Conservation (phyloP, 495 filamentous ascomycete genomes). For the Polyplosphaeria fusca region DNA sequence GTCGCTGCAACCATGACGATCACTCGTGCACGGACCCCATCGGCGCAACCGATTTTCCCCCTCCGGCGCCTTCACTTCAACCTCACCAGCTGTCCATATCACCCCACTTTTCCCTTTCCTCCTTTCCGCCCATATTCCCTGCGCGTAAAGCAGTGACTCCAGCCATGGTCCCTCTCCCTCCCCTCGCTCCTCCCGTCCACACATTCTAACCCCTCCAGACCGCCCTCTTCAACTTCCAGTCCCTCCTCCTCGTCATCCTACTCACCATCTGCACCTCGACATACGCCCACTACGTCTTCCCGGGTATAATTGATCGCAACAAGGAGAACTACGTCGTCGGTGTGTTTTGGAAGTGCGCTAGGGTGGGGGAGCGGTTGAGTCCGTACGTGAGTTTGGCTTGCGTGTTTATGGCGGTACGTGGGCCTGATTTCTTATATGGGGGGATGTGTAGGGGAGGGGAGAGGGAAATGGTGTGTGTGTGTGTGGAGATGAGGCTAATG, state of each 20-base stretch:
- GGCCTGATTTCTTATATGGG: background rate
- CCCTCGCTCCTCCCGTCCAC: background rate
- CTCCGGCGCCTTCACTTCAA: background rate
- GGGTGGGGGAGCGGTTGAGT: slow-evolving; percentile 88
- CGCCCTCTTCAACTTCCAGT: slow-evolving; percentile 92
- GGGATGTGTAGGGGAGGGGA: background rate
- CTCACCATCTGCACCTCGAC: slow-evolving; percentile 93
- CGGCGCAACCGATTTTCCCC: slow-evolving; percentile 15
- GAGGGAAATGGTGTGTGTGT: background rate
- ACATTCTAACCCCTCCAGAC: slow-evolving; percentile 52
- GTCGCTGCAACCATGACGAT: too few species aligned
- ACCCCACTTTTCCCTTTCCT: too few species aligned
- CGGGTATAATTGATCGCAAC: slow-evolving; percentile 88
- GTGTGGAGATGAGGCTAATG: slow-evolving; percentile 8
- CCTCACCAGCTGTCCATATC: too few species aligned
- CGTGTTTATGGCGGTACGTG: slow-evolving; percentile 85
- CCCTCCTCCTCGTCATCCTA: slow-evolving; percentile 85
- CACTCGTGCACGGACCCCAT: too few species aligned
- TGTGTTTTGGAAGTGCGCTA: slow-evolving; percentile 94
- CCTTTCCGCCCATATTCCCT: too few species aligned
- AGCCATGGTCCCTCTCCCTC: slow-evolving; percentile 16
- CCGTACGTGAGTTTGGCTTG: slow-evolving; percentile 97
- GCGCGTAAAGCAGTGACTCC: background rate
- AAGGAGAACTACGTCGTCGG: slow-evolving; percentile 76
- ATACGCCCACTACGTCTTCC: slow-evolving; percentile 86